Base-by-base conservation (phyloP, 2,329 filamentous ascomycete species). In the Colletotrichum caudatum region DNA sequence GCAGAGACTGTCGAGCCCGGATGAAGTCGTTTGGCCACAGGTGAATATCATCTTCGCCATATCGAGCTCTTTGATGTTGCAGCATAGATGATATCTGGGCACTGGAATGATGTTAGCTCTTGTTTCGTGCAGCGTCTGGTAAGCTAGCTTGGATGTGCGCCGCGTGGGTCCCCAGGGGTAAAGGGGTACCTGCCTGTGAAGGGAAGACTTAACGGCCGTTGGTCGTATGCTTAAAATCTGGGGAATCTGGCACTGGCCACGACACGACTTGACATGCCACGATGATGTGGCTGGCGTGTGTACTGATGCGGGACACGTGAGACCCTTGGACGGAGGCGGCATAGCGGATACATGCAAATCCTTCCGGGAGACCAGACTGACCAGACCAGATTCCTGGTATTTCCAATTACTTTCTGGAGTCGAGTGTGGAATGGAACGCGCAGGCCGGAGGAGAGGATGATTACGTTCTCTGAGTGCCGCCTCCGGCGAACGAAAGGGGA, bases 401-500 rank as follows among this genome's bases (percentile, higher is more conserved):
- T 41, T 18, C 39, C 16, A 14, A 41, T 41, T 18, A 14, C 16
- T 14, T 6, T 46, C 18, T 46, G 7, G 44, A n/a, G 1, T n/a
- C 7, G 3, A 37, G 5, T 37, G 11, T 37, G 35, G 35, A 9
- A 37, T 37, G 35, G 35, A 37, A 37, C 35, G 9, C 35, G 35
- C 35, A 37, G 11, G 35, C 8, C 35, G 35, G 35, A 7, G 35
- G 35, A 37, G 20, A 46, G 5, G 41, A 62, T 62, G 64, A 63
- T 67, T 67, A 48, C 64, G 64, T 67, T 29, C 12, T 56, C 37
- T 20, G 48, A 18, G 39, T 54, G 56, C 64, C 48, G 64, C 64
- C 64, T 67, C 33, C 57, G 64, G 64, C 64, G 56, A 62, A 57
- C 64, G 16, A 29, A 46, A 48, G n/a, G 37, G 58, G 64, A 46